Conservation (phyloP, 495 filamentous ascomycete genomes). For the Hypomontagnella monticulosa region DNA sequence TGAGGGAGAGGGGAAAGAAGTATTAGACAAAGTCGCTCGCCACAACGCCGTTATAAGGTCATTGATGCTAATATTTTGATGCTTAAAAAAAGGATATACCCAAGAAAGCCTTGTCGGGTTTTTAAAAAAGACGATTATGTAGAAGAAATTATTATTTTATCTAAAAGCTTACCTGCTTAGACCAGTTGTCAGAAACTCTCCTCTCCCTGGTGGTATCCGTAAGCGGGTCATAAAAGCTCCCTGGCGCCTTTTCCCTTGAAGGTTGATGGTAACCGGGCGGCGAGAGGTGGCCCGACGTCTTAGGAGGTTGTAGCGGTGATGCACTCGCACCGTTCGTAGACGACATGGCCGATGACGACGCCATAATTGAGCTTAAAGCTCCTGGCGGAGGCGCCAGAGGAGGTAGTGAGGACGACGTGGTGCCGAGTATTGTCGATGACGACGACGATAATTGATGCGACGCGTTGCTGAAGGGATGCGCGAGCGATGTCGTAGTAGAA, state of each 20-base stretch:
- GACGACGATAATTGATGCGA: slow-evolving; percentile 41
- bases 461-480: slow-evolving; percentile 46
- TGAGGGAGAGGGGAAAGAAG: background rate
- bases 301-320: slow-evolving; percentile 47
- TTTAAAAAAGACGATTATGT: slow-evolving; percentile 14
- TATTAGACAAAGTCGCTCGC: too few relatives aligned
- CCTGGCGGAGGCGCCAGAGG: slow-evolving; percentile 47
- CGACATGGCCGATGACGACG: slow-evolving; percentile 43
- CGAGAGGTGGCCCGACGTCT: slow-evolving; percentile 42
- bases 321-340: slow-evolving; percentile 47
- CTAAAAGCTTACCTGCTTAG: slow-evolving; percentile 45
- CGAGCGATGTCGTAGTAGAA: slow-evolving; percentile 23
- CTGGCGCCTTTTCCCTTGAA: slow-evolving; percentile 55
- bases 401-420: slow-evolving; percentile 31
- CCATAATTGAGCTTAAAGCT: slow-evolving; percentile 47
- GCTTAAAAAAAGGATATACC: slow-evolving; percentile 19
- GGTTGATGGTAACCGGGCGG: slow-evolving; percentile 52
- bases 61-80: too few relatives aligned
- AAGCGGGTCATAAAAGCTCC: slow-evolving; percentile 67
- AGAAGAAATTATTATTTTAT: slow-evolving; percentile 11
- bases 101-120: slow-evolving; percentile 4
- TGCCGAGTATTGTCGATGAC: slow-evolving; percentile 16
- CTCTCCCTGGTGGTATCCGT: slow-evolving; percentile 60
- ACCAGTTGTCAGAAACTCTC: slow-evolving; percentile 55
- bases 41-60: too few relatives aligned